Evolutionary conservation across 768 basidiomycete species (phyloP).

Genomic region (Galerina marginata): DNA sequence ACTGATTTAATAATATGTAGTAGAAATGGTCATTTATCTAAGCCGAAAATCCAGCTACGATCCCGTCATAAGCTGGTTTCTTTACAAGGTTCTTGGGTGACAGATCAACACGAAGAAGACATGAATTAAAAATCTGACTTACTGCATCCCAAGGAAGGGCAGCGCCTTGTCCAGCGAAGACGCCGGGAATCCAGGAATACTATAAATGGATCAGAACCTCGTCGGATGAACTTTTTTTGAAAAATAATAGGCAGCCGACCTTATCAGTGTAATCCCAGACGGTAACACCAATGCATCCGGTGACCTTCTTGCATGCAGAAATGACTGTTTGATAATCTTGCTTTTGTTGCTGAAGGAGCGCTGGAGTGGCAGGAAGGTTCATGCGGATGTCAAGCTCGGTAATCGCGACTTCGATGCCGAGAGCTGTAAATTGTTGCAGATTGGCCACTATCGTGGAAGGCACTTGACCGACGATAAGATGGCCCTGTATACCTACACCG

Average conservation of each 20-base stretch:
- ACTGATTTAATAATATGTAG: no score
- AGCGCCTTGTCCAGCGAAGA: constrained; percentile 44
- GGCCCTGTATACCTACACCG: constrained; percentile 65
- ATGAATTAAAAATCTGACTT: neutral
- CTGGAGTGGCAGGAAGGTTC: constrained; percentile 54
- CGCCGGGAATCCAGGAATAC: constrained; percentile 48
- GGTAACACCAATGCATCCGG: constrained; percentile 49
- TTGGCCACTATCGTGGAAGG: constrained; percentile 53
- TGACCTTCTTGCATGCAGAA: constrained; percentile 52
- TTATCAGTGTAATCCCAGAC: constrained; percentile 54
- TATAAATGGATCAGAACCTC: constrained; percentile 1
- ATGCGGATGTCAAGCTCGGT: constrained; percentile 74
- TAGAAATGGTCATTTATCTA: no score
- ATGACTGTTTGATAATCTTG: constrained; percentile 65
- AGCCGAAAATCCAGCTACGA: constrained; percentile 38
- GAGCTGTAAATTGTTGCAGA: constrained; percentile 55
- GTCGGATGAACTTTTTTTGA: neutral
- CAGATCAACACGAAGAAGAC: neutral
- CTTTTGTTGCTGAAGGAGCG: constrained; percentile 57
- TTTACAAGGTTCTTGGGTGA: constrained; percentile 40
- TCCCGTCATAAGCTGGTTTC: constrained; percentile 55
- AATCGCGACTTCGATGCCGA: constrained; percentile 72
- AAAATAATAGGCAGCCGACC: constrained; percentile 8
- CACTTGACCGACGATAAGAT: constrained; percentile 66
- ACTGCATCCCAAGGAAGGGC: constrained; percentile 47